Base-by-base conservation (phyloP, 768 basidiomycete species). In the Podaxis pistillaris region DNA sequence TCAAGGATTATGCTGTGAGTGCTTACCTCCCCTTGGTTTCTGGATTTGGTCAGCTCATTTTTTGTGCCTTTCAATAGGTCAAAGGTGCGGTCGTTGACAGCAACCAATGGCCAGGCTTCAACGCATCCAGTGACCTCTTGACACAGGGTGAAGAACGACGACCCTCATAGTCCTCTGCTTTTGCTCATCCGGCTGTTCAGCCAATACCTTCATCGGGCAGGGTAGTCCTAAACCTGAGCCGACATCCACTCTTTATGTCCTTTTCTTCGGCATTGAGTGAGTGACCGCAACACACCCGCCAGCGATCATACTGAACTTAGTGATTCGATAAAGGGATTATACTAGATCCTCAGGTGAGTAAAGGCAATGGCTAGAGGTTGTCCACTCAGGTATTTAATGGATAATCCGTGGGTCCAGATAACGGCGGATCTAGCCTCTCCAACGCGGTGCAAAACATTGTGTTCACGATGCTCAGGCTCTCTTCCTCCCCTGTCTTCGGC, bases 251-350 rank as follows among this genome's bases (percentile, higher is more conserved):
- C 73, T 86, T 6, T 85, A 83, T 56, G 73, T 76, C 0, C 62
- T 81, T 9, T 86, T 85, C 72, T 82, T 85, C 64, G 84, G 84
- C 12, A 84, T 84, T 50, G 80, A 79, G 80, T 83, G 53, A 68
- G 81, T 68, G 17, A 30, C 59, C 30, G 30, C 22, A 50, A 50
- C 24, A 4, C 41, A 24, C 22, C 13, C 6, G 22, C 13, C 13
- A 24, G 24, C 24, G 22, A 28, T 50, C 13, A 12, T 3, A 28
- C 19, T 50, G 8, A 50, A 50, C 9, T 24, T 52, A 6, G 44
- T 30, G n/a, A 26, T 49, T 37, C 33, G 38, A 22, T 49, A 17
- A 65, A 83, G 82, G 53, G 80, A 83, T 65, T 79, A 74, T 68
- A 73, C 68, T 38, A 69, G 72, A 33, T 75, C 77, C 0, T 71